phyloP scores from a whole-genome alignment of 1,284 basidiomycete genomes.

The Puccinia coronata region DNA sequence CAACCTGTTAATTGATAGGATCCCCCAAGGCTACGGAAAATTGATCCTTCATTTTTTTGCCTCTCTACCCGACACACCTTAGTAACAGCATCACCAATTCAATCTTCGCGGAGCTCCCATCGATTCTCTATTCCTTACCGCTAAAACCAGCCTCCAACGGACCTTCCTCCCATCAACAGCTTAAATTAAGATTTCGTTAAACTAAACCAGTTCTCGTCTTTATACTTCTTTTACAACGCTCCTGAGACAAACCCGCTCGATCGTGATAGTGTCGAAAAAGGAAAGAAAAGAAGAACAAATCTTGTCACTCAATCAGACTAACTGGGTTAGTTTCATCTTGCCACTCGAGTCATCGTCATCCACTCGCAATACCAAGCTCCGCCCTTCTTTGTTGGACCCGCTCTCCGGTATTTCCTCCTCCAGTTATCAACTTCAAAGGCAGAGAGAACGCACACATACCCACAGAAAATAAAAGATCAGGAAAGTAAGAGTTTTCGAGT shows the following conservation, averaged over 20 bases:
- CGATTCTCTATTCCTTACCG: neutral
- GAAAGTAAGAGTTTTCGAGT: neutral
- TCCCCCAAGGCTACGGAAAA: neutral
- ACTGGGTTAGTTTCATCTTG: slow-evolving; percentile 4
- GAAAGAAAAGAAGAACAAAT: neutral
- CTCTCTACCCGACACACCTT: neutral
- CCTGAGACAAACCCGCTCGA: neutral
- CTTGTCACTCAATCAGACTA: slow-evolving; percentile 7
- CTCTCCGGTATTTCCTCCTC: neutral
- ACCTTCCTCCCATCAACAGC: neutral
- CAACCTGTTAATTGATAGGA: neutral
- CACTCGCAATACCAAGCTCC: neutral
- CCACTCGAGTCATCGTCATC: neutral
- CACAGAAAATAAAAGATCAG: neutral
- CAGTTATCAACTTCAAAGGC: neutral
- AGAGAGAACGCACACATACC: neutral
- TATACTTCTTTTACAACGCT: neutral
- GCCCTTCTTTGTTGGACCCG: slow-evolving; percentile 1
- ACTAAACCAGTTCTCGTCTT: neutral
- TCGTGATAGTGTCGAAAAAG: neutral
- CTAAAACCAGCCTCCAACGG: neutral
- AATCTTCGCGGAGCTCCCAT: neutral
- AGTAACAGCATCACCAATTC: no score
- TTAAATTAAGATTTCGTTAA: neutral
- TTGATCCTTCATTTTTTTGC: neutral